Base-by-base conservation (phyloP, 2,329 filamentous ascomycete genomes). In the Diaporthe sp. region DNA sequence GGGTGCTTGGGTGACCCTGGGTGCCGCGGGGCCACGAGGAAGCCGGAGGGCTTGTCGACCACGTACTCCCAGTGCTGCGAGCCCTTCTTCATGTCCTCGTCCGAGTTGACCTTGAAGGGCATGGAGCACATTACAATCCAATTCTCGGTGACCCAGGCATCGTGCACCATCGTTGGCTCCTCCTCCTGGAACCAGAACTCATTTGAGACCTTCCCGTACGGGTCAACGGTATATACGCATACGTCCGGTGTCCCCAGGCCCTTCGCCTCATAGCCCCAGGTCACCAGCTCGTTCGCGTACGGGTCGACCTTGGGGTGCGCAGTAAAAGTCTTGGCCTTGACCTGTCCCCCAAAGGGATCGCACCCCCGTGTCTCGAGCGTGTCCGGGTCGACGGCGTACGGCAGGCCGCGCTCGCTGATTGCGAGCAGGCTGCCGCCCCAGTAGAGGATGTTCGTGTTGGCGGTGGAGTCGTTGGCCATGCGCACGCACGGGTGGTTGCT, bases 391-490 rank as follows among this genome's bases (percentile, higher is more conserved):
- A 86, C 78, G 0, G 84, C 82, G 74, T 84, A 87, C 0, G 87
- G 85, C n/a, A 83, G 84, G 0, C 84, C 82, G 63, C 84, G 83
- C 74, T 91, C 89, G 77, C 89, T 90, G 47, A 84, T 82, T 0
- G 87, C 87, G 2, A 89, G 81, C 20, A 90, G 79, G 15, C 86
- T 82, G 1, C 86, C 86, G 25, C 85, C 83, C 83, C 86, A 90
- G 77, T 85, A 86, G 3, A 90, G 80, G 4, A 90, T 81, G 75
- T 90, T 90, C 0, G 88, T 90, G 75, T 90, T 90, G 4, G 87
- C 84, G 0, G 85, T 85, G 20, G 57, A 60, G 57, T 60, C 22
- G 78, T 83, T 53, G 81, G 79, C 15, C 83, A 74, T 34, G 81
- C 80, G 63, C 82, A 81, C 65, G 82, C 78, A 20, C 85, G 82